Evolutionary conservation across 495 filamentous ascomycete genomes (phyloP), one percentile per base, ranked within the genome.

Genomic region (Trypethelium eluteriae): DNA sequence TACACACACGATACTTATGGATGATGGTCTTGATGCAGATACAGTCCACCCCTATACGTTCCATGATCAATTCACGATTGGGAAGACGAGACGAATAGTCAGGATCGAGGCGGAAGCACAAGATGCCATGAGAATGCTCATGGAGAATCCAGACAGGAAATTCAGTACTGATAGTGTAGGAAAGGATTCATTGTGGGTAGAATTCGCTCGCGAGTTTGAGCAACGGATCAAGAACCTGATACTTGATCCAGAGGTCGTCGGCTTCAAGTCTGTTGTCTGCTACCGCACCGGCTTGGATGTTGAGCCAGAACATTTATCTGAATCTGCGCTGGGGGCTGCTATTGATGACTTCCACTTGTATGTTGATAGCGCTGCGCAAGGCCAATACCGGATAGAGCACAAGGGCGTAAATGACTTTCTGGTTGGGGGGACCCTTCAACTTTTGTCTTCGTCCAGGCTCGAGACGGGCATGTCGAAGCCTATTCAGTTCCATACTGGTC

Each of bases 201-300:
- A 62, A 3, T 78, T 89, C 68, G 75, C 78, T 0, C 67, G 72
- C 39, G 69, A 75, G 2, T 88, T 88, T 66, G 72, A 75, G 7
- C 64, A 74, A 3, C 74, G 78, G 12, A 84, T 94, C 61, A 66
- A 74, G 38, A 72, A 72, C 12, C 82, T 83, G 0, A 77, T 90
- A 53, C 75, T 79, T 0, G 86, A 94, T 72, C 78, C 82, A 1
- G 82, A 86, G 14, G 88, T 96, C 38, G 90, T 85, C 6, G 92
- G 83, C 5, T 96, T 96, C 81, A 95, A 96, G 74, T 89, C 86
- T 4, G 85, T 93, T 38, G 81, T 96, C 62, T 95, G 92, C 74
- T 95, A 95, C 72, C 84, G 92, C 12, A 89, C 85, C 2, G 92
- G 92, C 0, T 79, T 96, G 14, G 82, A 84, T 65, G 76, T 91